Conservation (phyloP, 2,329 filamentous ascomycete genomes). For the Ramichloridium luteum region DNA sequence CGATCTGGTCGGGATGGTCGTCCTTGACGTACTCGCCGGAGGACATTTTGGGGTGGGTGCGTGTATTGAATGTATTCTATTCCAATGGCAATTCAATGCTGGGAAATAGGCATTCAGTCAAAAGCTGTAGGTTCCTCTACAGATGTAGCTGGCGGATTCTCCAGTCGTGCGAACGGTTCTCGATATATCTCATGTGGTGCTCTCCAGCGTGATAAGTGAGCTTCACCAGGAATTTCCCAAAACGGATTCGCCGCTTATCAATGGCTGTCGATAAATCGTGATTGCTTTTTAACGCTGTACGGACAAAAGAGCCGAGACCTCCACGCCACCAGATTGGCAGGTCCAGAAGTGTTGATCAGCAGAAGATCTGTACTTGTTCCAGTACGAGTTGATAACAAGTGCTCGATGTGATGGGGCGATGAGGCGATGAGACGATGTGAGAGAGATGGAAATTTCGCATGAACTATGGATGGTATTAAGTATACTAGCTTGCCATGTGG, state of each 20-base stretch:
- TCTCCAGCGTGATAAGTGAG: background rate
- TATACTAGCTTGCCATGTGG: no score
- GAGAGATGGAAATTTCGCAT: no score
- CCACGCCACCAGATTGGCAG: background rate
- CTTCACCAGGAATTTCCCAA: background rate
- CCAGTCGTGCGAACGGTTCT: slow-evolving; percentile 19
- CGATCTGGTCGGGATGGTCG: slow-evolving; percentile 34
- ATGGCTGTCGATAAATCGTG: slow-evolving; percentile 1
- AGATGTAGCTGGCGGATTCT: slow-evolving; percentile 10
- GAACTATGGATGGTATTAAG: no score
- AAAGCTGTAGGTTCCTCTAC: no score
- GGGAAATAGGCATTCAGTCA: no score
- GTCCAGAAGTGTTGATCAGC: background rate
- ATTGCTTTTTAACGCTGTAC: no score
- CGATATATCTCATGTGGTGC: slow-evolving; percentile 12
- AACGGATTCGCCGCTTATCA: background rate
- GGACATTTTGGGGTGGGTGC: slow-evolving; percentile 11
- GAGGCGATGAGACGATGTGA: no score
- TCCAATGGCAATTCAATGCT: no score
- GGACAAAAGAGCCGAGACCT: background rate
- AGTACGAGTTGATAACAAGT: no score
- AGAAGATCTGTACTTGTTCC: background rate
- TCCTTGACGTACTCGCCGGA: slow-evolving; percentile 24
- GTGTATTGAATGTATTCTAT: no score
- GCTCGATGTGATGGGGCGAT: no score